Evolutionary conservation across 257 asterid species (phyloP).

Genomic region (Eustoma russellianum): DNA sequence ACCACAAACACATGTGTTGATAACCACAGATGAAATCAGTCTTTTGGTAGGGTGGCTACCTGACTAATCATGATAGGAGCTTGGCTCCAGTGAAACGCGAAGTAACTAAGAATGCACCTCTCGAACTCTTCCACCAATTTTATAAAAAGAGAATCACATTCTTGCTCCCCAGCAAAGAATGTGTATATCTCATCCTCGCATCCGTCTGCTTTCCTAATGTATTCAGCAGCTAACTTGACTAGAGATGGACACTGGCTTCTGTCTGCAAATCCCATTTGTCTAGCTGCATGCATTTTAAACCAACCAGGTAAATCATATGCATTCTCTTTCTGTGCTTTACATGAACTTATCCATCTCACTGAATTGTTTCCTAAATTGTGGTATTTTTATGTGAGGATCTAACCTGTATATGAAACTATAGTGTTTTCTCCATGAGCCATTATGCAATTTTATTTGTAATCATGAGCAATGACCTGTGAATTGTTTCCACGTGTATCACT

Average conservation of each 20-base stretch:
- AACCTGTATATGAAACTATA: too few relatives aligned
- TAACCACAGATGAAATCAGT: too few relatives aligned
- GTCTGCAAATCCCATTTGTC: slow-evolving; percentile 80
- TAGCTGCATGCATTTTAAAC: slow-evolving; percentile 42
- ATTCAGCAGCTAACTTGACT: slow-evolving; percentile 77
- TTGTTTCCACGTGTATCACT: too few relatives aligned
- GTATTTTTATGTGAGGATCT: not conserved
- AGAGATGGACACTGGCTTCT: slow-evolving; percentile 66
- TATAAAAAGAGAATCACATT: slow-evolving; percentile 78
- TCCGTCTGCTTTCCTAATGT: slow-evolving; percentile 67
- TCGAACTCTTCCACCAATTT: slow-evolving; percentile 86
- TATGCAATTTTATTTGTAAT: too few relatives aligned
- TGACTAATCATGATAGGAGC: slow-evolving; percentile 71
- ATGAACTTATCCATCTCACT: not conserved
- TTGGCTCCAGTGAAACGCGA: slow-evolving; percentile 85
- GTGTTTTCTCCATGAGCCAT: too few relatives aligned
- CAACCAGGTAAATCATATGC: not conserved
- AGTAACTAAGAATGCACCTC: slow-evolving; percentile 84
- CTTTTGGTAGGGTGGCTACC: slow-evolving; percentile 24
- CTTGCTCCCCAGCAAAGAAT: slow-evolving; percentile 55
- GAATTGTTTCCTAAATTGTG: not conserved
- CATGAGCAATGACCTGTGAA: too few relatives aligned
- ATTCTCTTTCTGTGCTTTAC: too few relatives aligned
- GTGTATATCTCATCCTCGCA: slow-evolving; percentile 74
- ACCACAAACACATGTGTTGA: too few relatives aligned